phyloP scores from a whole-genome alignment of 108 stramenopile species.

The Craspedostauros australis region DNA sequence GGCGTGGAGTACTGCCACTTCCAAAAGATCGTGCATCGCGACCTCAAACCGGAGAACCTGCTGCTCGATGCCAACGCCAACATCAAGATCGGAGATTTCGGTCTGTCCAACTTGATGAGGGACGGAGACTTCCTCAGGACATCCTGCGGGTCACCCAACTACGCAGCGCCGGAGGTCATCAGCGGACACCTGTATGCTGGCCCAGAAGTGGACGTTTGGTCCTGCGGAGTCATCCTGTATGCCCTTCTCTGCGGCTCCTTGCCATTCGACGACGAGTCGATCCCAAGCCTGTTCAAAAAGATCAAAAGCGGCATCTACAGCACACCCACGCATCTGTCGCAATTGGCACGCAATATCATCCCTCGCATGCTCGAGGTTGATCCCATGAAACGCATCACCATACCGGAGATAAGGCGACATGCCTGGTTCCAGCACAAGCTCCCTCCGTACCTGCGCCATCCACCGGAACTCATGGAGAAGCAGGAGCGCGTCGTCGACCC shows the following conservation, averaged over 20 bases:
- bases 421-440: constrained; percentile 98
- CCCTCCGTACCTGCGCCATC: constrained; percentile 92
- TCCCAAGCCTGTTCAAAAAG: constrained; percentile 98
- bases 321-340: constrained; percentile 90
- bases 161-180: constrained; percentile 99
- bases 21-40: constrained; percentile 98
- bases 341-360: constrained; percentile 93
- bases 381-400: constrained; percentile 99
- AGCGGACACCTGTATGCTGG: constrained; percentile 98
- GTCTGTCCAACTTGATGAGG: constrained; percentile 95
- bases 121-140: constrained; percentile 99
- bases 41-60: constrained; percentile 97
- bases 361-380: constrained; percentile 99
- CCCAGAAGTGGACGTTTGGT: constrained; percentile 98
- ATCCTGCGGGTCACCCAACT: constrained; percentile 97
- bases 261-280: constrained; percentile 99
- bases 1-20: constrained; percentile 99
- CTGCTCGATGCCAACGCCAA: constrained; percentile 89
- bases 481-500: constrained; percentile 86
- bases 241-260: constrained; percentile 97
- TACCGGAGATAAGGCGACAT: constrained; percentile 94
- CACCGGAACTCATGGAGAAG: constrained; percentile 93
- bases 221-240: constrained; percentile 98
- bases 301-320: constrained; percentile 98
- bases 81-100: constrained; percentile 99